Evolutionary conservation across 148 eudicot genomes (phyloP).

Genomic region (Heliamphora exappendiculata): DNA sequence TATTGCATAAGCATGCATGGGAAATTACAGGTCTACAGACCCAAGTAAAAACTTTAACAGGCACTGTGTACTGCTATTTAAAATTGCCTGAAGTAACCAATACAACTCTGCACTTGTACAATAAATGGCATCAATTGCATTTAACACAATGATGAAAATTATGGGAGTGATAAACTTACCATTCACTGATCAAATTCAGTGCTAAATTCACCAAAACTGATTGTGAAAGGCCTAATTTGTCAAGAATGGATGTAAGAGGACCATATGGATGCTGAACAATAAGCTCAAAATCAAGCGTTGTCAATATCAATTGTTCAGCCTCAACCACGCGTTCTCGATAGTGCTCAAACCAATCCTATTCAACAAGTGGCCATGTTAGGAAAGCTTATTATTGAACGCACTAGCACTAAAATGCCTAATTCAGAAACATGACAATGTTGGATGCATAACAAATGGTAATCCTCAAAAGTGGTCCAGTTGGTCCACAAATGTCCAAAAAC

Average conservation of each 20-base stretch:
- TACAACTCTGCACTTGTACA: background rate
- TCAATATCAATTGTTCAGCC: slow-evolving; percentile 85
- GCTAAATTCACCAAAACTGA: slow-evolving; percentile 71
- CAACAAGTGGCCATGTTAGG: slow-evolving; percentile 9
- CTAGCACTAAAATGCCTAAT: too few species aligned
- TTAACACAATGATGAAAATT: slow-evolving; percentile 4
- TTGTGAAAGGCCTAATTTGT: slow-evolving; percentile 82
- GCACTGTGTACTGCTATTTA: background rate
- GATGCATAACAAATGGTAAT: background rate
- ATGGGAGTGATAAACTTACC: slow-evolving; percentile 49
- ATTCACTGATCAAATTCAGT: slow-evolving; percentile 75
- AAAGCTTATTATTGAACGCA: background rate
- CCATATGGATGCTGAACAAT: slow-evolving; percentile 89
- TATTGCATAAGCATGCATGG: slow-evolving; percentile 7
- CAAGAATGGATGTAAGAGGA: slow-evolving; percentile 70
- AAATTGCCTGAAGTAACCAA: background rate
- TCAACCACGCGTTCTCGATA: slow-evolving; percentile 73
- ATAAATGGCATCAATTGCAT: slow-evolving; percentile 9
- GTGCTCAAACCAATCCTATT: slow-evolving; percentile 92
- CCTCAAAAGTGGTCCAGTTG: background rate
- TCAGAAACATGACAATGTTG: background rate
- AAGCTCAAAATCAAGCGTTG: slow-evolving; percentile 89
- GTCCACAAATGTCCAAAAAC: background rate
- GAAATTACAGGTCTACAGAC: slow-evolving; percentile 1
- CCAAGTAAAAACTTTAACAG: background rate